Conservation (phyloP, 2,329 filamentous ascomycete genomes). For the Exophiala sp. region DNA sequence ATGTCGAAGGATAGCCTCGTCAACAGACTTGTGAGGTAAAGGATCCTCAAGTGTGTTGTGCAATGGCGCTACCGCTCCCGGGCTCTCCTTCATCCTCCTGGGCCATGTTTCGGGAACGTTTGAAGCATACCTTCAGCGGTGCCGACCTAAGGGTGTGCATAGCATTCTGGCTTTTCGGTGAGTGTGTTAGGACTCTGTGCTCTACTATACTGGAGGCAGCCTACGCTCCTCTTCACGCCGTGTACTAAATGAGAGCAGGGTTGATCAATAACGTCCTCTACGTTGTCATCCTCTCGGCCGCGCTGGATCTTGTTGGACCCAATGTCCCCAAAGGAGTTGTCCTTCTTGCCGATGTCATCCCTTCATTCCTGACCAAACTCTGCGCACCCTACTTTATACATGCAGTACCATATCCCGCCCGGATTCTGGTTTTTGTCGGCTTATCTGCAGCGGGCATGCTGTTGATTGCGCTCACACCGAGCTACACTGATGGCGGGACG, state of each 20-base stretch:
- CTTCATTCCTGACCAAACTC: conserved; percentile 82
- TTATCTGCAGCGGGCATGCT: conserved; percentile 84
- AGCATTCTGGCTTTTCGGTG: conserved; percentile 94
- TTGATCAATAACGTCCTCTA: conserved; percentile 97
- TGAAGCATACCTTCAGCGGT: conserved; percentile 58
- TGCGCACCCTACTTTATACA: conserved; percentile 92
- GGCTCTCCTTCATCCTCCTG: conserved; percentile 61
- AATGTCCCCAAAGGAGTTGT: conserved; percentile 83
- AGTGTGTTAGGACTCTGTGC: too few species aligned
- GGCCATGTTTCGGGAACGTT: conserved; percentile 63
- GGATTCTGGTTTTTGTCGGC: conserved; percentile 66
- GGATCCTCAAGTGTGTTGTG: background rate
- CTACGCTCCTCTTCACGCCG: background rate
- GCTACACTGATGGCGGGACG: conserved; percentile 50
- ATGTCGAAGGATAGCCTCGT: background rate
- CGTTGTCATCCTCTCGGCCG: conserved; percentile 90
- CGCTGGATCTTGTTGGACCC: conserved; percentile 88
- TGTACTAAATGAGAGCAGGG: conserved; percentile 45
- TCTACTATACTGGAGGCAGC: too few species aligned
- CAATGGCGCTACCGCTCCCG: conserved; percentile 47
- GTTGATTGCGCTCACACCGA: conserved; percentile 72
- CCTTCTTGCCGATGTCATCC: conserved; percentile 85
- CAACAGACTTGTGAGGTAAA: background rate
- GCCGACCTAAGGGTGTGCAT: conserved; percentile 65
- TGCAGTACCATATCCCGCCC: conserved; percentile 68